Conservation (phyloP, 768 basidiomycete genomes). For the Leccinum uliginosum region DNA sequence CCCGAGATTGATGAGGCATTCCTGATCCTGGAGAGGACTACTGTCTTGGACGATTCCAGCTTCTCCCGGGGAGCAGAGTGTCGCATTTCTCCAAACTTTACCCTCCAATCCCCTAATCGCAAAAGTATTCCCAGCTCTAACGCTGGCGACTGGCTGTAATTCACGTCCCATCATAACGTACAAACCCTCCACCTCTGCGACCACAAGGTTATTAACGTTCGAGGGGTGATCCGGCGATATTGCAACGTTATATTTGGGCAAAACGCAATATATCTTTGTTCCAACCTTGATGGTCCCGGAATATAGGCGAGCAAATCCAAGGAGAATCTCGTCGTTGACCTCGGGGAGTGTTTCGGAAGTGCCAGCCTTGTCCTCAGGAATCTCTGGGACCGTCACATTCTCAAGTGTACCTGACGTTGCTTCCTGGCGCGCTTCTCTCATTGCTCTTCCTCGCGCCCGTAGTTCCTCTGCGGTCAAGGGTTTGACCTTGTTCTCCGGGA, state of each 20-base stretch:
- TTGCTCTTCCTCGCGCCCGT: slow-evolving; percentile 57
- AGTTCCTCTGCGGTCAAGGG: slow-evolving; percentile 80
- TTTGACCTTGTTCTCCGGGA: slow-evolving; percentile 83
- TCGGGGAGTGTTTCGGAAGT: neutral
- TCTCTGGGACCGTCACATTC: slow-evolving; percentile 6
- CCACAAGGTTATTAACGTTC: slow-evolving; percentile 62
- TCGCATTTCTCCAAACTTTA: slow-evolving; percentile 86
- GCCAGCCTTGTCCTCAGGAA: neutral
- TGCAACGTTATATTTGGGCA: slow-evolving; percentile 80
- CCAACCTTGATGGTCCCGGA: slow-evolving; percentile 77
- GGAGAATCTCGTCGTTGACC: slow-evolving; percentile 54
- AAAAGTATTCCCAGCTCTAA: slow-evolving; percentile 91
- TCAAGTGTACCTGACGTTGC: slow-evolving; percentile 26
- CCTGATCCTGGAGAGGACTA: slow-evolving; percentile 34
- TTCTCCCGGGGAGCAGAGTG: slow-evolving; percentile 68
- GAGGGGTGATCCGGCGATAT: slow-evolving; percentile 59
- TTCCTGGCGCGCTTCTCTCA: slow-evolving; percentile 39
- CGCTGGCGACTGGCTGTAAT: slow-evolving; percentile 75
- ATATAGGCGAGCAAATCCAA: slow-evolving; percentile 93
- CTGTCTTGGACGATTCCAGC: slow-evolving; percentile 35
- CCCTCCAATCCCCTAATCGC: slow-evolving; percentile 88
- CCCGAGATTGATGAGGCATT: slow-evolving; percentile 77
- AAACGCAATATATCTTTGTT: slow-evolving; percentile 60
- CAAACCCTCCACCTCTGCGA: slow-evolving; percentile 64
- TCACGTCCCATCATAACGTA: slow-evolving; percentile 99